Evolutionary conservation across 2,329 filamentous ascomycete species (phyloP).

Genomic region (Colletotrichum shisoi): DNA sequence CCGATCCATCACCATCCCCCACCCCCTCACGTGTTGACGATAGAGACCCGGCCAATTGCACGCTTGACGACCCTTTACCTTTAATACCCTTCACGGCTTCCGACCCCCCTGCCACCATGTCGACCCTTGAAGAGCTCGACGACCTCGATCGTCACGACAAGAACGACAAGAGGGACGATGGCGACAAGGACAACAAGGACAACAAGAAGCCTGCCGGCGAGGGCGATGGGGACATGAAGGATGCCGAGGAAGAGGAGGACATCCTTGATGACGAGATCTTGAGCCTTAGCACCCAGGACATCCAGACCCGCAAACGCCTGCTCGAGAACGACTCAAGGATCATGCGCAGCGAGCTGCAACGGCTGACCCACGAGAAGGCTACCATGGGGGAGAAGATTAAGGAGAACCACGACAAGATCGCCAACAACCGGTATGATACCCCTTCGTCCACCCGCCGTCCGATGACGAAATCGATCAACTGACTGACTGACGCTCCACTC

Average conservation of each 20-base stretch:
- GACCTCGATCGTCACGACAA: slow-evolving; percentile 82
- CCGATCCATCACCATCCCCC: slow-evolving; percentile 9
- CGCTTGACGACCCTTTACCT: neutral
- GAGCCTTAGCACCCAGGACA: slow-evolving; percentile 91
- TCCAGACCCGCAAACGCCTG: slow-evolving; percentile 86
- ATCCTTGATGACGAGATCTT: slow-evolving; percentile 93
- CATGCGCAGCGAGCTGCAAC: slow-evolving; percentile 97
- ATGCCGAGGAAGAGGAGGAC: slow-evolving; percentile 77
- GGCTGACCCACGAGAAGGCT: slow-evolving; percentile 92
- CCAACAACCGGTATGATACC: slow-evolving; percentile 84
- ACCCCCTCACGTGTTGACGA: slow-evolving; percentile 5
- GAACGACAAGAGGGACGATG: slow-evolving; percentile 67
- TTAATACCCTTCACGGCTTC: slow-evolving; percentile 18
- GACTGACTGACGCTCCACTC: slow-evolving; percentile 26
- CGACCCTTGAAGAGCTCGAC: slow-evolving; percentile 90
- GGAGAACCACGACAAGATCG: slow-evolving; percentile 98
- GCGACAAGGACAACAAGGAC: slow-evolving; percentile 48
- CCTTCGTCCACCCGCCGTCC: neutral
- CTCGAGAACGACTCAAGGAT: slow-evolving; percentile 98
- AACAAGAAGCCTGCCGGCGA: slow-evolving; percentile 56
- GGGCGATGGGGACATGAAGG: slow-evolving; percentile 90
- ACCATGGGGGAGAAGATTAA: slow-evolving; percentile 99
- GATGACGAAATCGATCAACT: slow-evolving; percentile 36
- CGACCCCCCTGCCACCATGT: slow-evolving; percentile 66
- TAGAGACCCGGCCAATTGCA: slow-evolving; percentile 13